Evolutionary conservation across 495 filamentous ascomycete genomes (phyloP).

Genomic region (Trichoderma reesei): DNA sequence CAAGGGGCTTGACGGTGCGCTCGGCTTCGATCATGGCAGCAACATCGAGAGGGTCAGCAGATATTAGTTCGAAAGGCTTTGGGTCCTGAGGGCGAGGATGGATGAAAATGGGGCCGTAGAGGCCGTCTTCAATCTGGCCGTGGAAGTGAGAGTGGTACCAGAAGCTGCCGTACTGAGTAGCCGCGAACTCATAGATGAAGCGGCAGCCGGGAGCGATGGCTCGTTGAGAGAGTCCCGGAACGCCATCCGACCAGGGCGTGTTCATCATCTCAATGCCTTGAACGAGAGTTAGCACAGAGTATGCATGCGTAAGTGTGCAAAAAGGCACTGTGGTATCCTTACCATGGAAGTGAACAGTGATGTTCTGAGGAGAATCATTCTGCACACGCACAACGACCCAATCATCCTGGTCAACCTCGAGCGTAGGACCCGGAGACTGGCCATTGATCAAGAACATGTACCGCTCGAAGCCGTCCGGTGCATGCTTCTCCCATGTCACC

Average conservation of each 20-base stretch:
- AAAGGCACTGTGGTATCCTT: slow-evolving; percentile 27
- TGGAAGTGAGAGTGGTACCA: slow-evolving; percentile 47
- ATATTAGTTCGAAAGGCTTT: slow-evolving; percentile 39
- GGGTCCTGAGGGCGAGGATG: slow-evolving; percentile 28
- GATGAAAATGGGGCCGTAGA: slow-evolving; percentile 44
- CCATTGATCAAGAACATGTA: slow-evolving; percentile 42
- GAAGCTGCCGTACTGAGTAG: slow-evolving; percentile 40
- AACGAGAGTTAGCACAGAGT: slow-evolving; percentile 14
- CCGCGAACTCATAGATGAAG: slow-evolving; percentile 39
- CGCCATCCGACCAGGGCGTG: slow-evolving; percentile 31
- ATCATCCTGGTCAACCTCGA: slow-evolving; percentile 40
- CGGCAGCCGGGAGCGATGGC: slow-evolving; percentile 34
- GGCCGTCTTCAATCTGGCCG: slow-evolving; percentile 41
- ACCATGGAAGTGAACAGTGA: slow-evolving; percentile 46
- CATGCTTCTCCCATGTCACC: slow-evolving; percentile 29
- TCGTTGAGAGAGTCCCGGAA: slow-evolving; percentile 29
- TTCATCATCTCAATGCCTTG: slow-evolving; percentile 42
- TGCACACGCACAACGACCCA: slow-evolving; percentile 38
- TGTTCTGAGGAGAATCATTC: slow-evolving; percentile 37
- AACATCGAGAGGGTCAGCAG: slow-evolving; percentile 27
- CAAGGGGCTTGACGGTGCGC: slow-evolving; percentile 30
- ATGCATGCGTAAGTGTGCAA: slow-evolving; percentile 19
- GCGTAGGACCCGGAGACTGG: slow-evolving; percentile 37
- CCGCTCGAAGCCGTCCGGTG: slow-evolving; percentile 32
- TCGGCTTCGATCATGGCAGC: slow-evolving; percentile 38